Percentiles rank a stretch among this genome's conserved stretches.
These are phyloP conservation scores for Mycena epipterygia DNA, from an alignment of 768 basidiomycete genomes.

Conservation along the genomic window DNA sequence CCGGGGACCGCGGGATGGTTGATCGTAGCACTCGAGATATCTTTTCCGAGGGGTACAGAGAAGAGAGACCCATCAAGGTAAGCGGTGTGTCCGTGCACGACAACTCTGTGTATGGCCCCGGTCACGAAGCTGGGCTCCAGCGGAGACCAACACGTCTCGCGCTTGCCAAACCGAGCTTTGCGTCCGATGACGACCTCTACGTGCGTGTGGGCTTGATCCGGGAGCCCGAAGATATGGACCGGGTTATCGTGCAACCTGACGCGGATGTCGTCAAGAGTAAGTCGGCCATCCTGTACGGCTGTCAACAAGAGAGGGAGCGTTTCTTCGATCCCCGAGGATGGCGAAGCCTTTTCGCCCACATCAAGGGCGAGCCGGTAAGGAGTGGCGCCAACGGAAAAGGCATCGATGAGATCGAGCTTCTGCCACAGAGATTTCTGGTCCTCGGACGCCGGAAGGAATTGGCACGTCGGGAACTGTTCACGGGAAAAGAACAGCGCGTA, in stretches of 20 bases:
- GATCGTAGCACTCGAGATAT: slow-evolving; percentile 75
- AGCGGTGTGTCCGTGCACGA: slow-evolving; percentile 89
- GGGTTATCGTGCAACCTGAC: slow-evolving; percentile 93
- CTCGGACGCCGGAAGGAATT: slow-evolving; percentile 75
- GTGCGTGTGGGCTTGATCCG: slow-evolving; percentile 87
- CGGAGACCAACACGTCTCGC: slow-evolving; percentile 84
- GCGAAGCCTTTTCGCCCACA: slow-evolving; percentile 69
- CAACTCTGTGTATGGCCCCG: slow-evolving; percentile 91
- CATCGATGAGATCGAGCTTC: slow-evolving; percentile 87
- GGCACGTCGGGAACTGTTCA: slow-evolving; percentile 77
- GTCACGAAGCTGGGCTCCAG: slow-evolving; percentile 71
- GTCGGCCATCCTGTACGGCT: slow-evolving; percentile 83
- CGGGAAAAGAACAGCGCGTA: slow-evolving; percentile 91
- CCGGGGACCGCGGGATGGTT: slow-evolving; percentile 50
- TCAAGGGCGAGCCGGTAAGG: slow-evolving; percentile 83
- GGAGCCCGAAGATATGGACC: slow-evolving; percentile 89
- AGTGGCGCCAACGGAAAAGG: slow-evolving; percentile 89
- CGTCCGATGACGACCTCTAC: slow-evolving; percentile 95
- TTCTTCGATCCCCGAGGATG: slow-evolving; percentile 89
- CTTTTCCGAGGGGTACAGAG: slow-evolving; percentile 71
- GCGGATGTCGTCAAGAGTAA: slow-evolving; percentile 88
- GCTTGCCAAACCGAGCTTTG: slow-evolving; percentile 66
- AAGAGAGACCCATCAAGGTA: slow-evolving; percentile 89
- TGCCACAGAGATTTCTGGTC: slow-evolving; percentile 91
- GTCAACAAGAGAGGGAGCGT: slow-evolving; percentile 89